phyloP scores from a whole-genome alignment of 176 grass and related monocot species.

The Tuctoria greenei region DNA sequence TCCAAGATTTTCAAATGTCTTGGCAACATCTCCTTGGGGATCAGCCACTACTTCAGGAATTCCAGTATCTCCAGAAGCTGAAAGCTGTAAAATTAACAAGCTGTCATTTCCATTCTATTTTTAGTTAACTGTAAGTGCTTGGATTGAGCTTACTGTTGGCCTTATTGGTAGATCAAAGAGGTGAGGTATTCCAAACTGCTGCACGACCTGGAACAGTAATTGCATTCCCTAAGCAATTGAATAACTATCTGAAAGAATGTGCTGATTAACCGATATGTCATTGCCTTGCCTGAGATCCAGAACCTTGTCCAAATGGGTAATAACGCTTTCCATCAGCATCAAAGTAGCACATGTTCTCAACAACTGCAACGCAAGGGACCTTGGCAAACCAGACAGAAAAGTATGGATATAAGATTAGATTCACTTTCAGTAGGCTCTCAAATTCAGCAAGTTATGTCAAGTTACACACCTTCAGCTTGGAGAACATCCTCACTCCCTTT shows the following conservation, averaged over 20 bases:
- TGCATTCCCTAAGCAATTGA: constrained; percentile 11
- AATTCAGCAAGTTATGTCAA: constrained; percentile 27
- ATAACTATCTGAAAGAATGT: constrained; percentile 29
- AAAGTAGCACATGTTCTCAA: constrained; percentile 99
- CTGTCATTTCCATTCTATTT: constrained; percentile 4
- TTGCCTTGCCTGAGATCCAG: constrained; percentile 78
- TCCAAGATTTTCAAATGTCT: constrained; percentile 93
- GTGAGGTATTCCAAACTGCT: constrained; percentile 95
- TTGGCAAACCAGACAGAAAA: constrained; percentile 35
- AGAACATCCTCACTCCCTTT: constrained; percentile 98
- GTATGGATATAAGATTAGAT: constrained; percentile 1
- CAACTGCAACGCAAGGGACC: constrained; percentile 95
- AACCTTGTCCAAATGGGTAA: constrained; percentile 91
- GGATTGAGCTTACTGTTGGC: constrained; percentile 64
- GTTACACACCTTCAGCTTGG: constrained; percentile 86
- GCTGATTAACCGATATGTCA: background rate
- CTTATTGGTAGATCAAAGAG: constrained; percentile 94
- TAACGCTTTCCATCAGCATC: constrained; percentile 89
- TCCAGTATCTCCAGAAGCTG: constrained; percentile 89
- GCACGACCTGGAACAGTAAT: constrained; percentile 78
- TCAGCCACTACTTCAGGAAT: constrained; percentile 88
- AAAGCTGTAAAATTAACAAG: constrained; percentile 64
- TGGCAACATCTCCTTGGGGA: constrained; percentile 86
- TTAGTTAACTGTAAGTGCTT: background rate
- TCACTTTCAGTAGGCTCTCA: background rate